phyloP scores from a whole-genome alignment of 2,329 filamentous ascomycete genomes.

The Botryotinia globosa region DNA sequence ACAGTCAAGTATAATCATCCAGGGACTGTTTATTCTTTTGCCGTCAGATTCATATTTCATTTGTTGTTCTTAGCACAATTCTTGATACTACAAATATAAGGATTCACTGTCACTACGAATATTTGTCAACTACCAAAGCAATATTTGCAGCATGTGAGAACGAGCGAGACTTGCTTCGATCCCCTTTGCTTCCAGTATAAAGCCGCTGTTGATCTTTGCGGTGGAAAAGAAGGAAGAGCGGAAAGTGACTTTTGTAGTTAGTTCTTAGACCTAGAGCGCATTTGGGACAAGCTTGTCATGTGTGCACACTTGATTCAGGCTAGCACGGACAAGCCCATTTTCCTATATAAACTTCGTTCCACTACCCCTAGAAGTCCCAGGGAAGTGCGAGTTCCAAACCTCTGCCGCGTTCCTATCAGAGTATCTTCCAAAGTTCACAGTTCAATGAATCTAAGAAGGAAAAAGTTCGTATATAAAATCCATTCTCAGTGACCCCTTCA shows the following conservation, averaged over 20 bases:
- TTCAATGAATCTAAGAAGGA: no score
- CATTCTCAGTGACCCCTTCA: background rate
- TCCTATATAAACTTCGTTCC: background rate
- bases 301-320: background rate
- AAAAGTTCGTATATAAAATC: background rate
- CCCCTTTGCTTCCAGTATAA: fast-evolving
- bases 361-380: background rate
- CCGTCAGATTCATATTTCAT: background rate
- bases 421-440: background rate
- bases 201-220: no score
- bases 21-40: background rate
- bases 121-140: background rate
- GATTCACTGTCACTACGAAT: background rate
- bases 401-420: background rate
- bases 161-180: background rate
- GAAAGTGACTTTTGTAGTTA: background rate
- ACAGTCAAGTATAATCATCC: no score
- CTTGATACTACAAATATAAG: background rate
- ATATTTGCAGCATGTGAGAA: background rate
- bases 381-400: background rate
- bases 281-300: background rate
- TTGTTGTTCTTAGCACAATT: background rate
- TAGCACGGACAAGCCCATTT: background rate
- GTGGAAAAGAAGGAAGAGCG: no score
- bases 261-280: background rate